phyloP scores from a whole-genome alignment of 2,329 filamentous ascomycete species.

The Cladobotryum mycophilum region DNA sequence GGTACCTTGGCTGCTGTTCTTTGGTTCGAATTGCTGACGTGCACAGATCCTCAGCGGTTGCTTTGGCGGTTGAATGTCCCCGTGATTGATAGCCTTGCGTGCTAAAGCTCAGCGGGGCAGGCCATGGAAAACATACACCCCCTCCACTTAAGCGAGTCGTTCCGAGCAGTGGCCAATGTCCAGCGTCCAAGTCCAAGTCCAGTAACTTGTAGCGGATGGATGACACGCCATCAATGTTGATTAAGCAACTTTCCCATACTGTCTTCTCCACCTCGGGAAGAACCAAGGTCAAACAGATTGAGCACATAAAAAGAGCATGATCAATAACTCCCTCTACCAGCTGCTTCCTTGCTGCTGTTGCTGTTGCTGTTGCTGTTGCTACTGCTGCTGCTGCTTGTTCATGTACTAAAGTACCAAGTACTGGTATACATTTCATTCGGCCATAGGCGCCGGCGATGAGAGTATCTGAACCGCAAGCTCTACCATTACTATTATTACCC shows the following conservation, averaged over 20 bases:
- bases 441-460: neutral
- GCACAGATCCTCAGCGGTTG: neutral
- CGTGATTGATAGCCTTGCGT: constrained; percentile 4
- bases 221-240: constrained; percentile 6
- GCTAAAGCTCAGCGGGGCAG: neutral
- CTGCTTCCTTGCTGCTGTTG: neutral
- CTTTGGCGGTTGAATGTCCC: neutral
- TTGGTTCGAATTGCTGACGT: too few relatives aligned
- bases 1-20: too few relatives aligned
- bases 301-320: neutral
- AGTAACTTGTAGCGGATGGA: constrained; percentile 4
- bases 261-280: neutral
- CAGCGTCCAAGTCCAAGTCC: too few relatives aligned
- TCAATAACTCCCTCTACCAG: constrained; percentile 1
- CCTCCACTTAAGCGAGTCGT: too few relatives aligned
- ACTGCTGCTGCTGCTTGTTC: neutral
- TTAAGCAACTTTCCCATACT: neutral
- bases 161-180: too few relatives aligned
- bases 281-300: neutral
- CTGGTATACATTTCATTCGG: too few relatives aligned
- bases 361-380: too few relatives aligned
- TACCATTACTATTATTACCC: too few relatives aligned
- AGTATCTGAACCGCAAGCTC: too few relatives aligned
- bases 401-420: too few relatives aligned
- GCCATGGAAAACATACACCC: too few relatives aligned